phyloP scores from a whole-genome alignment of 768 basidiomycete genomes.

The Lactifluus echinatus region DNA sequence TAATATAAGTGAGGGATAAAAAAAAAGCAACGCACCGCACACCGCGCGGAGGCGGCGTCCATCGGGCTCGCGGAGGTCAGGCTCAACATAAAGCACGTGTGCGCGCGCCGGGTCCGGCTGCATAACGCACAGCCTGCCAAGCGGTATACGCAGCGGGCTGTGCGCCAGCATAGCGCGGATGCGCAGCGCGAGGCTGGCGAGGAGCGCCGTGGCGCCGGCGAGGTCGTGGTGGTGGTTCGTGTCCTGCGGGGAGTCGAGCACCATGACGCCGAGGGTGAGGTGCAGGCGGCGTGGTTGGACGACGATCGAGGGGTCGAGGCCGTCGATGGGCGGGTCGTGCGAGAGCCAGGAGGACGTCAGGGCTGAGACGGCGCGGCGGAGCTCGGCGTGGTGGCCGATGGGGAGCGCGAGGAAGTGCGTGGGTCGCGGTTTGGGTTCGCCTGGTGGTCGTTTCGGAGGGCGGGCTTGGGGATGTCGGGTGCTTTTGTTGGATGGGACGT shows the following conservation, averaged over 20 bases:
- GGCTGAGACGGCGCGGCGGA: conserved; percentile 23
- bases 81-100: conserved; percentile 51
- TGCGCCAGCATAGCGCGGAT: conserved; percentile 36
- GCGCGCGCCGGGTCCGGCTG: conserved; percentile 35
- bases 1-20: too few relatives aligned
- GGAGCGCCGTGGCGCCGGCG: conserved; percentile 22
- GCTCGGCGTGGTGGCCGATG: conserved; percentile 26
- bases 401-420: conserved; percentile 18
- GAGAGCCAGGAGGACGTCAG: conserved; percentile 28
- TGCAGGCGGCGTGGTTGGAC: conserved; percentile 53
- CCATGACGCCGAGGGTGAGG: conserved; percentile 69
- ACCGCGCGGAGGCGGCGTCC: conserved; percentile 29
- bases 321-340: conserved; percentile 30
- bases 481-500: not conserved
- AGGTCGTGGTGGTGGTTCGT: conserved; percentile 20
- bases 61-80: conserved; percentile 30
- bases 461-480: not conserved
- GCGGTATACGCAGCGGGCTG: conserved; percentile 29
- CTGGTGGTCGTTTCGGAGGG: not conserved
- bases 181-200: conserved; percentile 25
- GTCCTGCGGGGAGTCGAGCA: conserved; percentile 28
- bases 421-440: not conserved
- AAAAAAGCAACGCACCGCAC: conserved; percentile 10
- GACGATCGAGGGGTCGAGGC: conserved; percentile 53
- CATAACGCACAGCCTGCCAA: conserved; percentile 46